Evolutionary conservation across 2,329 filamentous ascomycete genomes (phyloP), one percentile per base, ranked within the genome.

Genomic region (Lasiodiplodia hormozganensis): DNA sequence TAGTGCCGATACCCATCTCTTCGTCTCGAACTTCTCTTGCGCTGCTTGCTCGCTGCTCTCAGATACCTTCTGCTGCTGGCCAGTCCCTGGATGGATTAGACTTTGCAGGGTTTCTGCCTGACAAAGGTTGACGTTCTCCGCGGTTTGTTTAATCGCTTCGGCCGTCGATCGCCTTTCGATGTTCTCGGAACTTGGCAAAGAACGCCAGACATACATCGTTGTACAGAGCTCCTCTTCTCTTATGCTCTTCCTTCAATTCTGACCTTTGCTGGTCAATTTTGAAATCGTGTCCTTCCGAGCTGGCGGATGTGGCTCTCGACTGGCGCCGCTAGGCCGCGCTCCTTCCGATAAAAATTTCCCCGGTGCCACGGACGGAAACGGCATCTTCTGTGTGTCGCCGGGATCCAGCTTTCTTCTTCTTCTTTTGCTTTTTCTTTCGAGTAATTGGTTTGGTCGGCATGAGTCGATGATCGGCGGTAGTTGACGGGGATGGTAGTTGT

Each of bases 1-100:
- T 53, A 49, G 60, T 64, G 60, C 60, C 60, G 28, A 64, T 64
- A 64, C 60, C 60, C 60, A 64, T 56, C 52, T 38, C 49, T 47
- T 65, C 52, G 47, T 65, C 62, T 54, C 18, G 34, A 54, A 16
- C 25, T 43, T 34, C 36, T 62, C 28, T 16, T 51, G 38, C 18
- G 38, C 58, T 62, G 57, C 57, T 65, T 65, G 34, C 49, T 51
- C n/a, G 60, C 43, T 64, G 28, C 49, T 65, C 49, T 31, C 62
- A 18, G 62, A 43, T 34, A 18, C 12, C 21, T 40, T 23, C 21
- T n/a, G 25, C 62, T 65, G 49, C 62, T 56, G 51, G 62, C 62
- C 47, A 34, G 47, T 49, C 47, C 28, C 60, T 38, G 58, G 43
- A 62, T 31, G 58, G 47, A 64, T 25, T 52, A 64, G 47, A 64